These are phyloP conservation scores for Turnera subulata DNA, from an alignment of 345 rosid species.

Conservation along the genomic window DNA sequence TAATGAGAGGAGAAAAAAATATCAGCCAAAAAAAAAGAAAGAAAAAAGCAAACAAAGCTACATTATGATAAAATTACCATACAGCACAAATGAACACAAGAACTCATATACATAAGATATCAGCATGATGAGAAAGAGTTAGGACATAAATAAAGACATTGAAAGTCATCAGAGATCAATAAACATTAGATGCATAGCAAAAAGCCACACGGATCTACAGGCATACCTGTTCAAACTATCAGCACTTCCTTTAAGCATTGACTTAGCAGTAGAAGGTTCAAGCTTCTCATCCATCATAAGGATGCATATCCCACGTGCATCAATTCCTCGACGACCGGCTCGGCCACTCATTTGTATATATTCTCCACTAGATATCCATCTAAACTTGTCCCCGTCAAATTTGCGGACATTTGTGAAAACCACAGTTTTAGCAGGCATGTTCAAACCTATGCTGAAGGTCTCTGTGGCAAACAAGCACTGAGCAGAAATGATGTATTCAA, in stretches of 20 bases:
- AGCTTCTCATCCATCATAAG: slow-evolving; percentile 96
- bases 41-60: too few species aligned
- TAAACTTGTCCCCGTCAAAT: slow-evolving; percentile 97
- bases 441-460: slow-evolving; percentile 97
- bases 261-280: slow-evolving; percentile 93
- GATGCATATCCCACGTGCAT: slow-evolving; percentile 88
- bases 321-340: slow-evolving; percentile 99
- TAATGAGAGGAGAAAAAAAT: neutral
- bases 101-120: neutral
- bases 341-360: slow-evolving; percentile 99
- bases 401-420: slow-evolving; percentile 97
- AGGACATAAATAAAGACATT: neutral
- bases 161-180: neutral
- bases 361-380: slow-evolving; percentile 98
- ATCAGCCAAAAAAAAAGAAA: neutral
- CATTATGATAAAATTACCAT: too few species aligned
- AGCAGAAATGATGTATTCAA: slow-evolving; percentile 26
- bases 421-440: slow-evolving; percentile 99
- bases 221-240: slow-evolving; percentile 93
- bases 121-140: neutral
- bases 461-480: slow-evolving; percentile 99
- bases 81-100: neutral
- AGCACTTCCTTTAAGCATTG: slow-evolving; percentile 92
- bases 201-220: neutral
- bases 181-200: neutral